phyloP scores from a whole-genome alignment of 306 rosid species.

The Lathyrus aphaca region DNA sequence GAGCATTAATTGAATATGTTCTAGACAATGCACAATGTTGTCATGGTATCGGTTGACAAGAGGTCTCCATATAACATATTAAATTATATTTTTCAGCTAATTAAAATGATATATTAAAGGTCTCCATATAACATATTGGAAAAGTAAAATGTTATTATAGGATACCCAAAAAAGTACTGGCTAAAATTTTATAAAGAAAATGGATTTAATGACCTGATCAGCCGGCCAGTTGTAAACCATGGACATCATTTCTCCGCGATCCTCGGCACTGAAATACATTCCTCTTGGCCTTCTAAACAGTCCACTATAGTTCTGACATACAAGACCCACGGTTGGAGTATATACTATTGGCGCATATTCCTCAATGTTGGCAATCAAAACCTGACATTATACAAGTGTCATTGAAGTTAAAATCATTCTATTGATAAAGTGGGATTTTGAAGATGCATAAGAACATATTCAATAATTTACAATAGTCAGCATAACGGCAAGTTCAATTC shows the following conservation, averaged over 20 bases:
- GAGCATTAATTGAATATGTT: background rate
- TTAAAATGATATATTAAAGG: slow-evolving; percentile 4
- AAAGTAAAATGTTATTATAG: slow-evolving; percentile 1
- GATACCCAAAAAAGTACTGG: background rate
- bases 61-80: background rate
- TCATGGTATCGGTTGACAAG: slow-evolving; percentile 12
- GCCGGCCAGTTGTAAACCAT: slow-evolving; percentile 99
- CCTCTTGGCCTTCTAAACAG: slow-evolving; percentile 98
- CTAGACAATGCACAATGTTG: background rate
- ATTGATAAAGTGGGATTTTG: slow-evolving; percentile 19
- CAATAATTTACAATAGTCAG: slow-evolving; percentile 26
- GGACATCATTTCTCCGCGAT: slow-evolving; percentile 99
- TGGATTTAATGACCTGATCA: slow-evolving; percentile 69
- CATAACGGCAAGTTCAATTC: slow-evolving; percentile 18
- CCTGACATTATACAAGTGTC: slow-evolving; percentile 53
- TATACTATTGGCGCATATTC: slow-evolving; percentile 96
- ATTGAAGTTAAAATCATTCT: slow-evolving; percentile 28
- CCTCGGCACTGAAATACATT: slow-evolving; percentile 96
- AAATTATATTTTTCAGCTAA: slow-evolving; percentile 26
- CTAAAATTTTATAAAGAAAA: slow-evolving; percentile 13
- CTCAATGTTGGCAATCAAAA: slow-evolving; percentile 88
- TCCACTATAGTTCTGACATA: slow-evolving; percentile 96
- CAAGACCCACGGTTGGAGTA: slow-evolving; percentile 98
- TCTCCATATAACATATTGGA: background rate
- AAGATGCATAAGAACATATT: slow-evolving; percentile 13